Evolutionary conservation across 2,329 filamentous ascomycete species (phyloP).

Genomic region (Scedosporium minutisporum): DNA sequence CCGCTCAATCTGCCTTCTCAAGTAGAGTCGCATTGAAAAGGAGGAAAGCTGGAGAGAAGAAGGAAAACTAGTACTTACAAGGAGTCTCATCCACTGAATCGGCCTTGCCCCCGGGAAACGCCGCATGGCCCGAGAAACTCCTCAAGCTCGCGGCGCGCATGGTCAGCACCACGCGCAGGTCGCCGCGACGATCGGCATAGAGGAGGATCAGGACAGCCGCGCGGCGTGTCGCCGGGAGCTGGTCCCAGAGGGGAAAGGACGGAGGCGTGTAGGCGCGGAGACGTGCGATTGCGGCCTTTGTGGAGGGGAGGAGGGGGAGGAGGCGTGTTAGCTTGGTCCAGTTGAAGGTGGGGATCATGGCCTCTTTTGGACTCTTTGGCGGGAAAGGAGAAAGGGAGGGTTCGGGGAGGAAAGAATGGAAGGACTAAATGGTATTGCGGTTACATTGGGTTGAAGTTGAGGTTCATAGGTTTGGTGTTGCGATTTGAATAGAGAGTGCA

Average conservation of each 20-base stretch:
- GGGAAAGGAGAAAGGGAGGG: not conserved
- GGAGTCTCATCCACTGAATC: slow-evolving; percentile 49
- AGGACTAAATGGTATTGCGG: not conserved
- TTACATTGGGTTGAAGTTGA: not conserved
- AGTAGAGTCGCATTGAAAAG: not conserved
- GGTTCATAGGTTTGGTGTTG: too few relatives aligned
- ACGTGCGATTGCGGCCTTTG: slow-evolving; percentile 49
- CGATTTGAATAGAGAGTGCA: not conserved
- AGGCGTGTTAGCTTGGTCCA: slow-evolving; percentile 1
- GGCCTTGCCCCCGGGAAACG: slow-evolving; percentile 71
- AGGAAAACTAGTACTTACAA: slow-evolving; percentile 30
- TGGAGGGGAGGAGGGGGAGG: not conserved
- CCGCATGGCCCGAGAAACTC: slow-evolving; percentile 75
- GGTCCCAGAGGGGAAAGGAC: slow-evolving; percentile 52
- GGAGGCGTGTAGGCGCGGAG: slow-evolving; percentile 52
- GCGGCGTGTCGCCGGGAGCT: slow-evolving; percentile 53
- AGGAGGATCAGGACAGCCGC: slow-evolving; percentile 83
- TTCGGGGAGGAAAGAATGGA: not conserved
- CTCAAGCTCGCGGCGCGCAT: slow-evolving; percentile 56
- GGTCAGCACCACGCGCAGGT: slow-evolving; percentile 62
- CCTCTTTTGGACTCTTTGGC: not conserved
- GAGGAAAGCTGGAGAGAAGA: not conserved
- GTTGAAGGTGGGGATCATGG: not conserved
- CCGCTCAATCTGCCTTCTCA: not conserved
- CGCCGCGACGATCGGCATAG: slow-evolving; percentile 73